Evolutionary conservation across 2,329 filamentous ascomycete species (phyloP).

Genomic region (Colletotrichum sp.): DNA sequence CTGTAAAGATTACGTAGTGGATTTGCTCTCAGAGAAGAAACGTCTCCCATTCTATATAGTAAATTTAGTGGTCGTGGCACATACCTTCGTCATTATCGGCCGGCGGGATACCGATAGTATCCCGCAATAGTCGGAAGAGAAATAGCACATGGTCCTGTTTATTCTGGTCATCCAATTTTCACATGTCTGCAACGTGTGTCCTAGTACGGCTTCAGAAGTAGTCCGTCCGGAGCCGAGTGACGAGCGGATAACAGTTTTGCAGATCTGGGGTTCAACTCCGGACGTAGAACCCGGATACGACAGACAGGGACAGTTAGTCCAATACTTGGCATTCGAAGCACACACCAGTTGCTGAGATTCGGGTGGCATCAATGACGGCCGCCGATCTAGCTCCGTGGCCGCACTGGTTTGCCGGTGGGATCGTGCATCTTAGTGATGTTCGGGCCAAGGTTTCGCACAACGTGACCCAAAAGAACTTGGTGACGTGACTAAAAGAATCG

Average conservation of each 20-base stretch:
- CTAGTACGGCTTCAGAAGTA: not conserved
- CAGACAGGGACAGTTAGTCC: not conserved
- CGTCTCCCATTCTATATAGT: not conserved
- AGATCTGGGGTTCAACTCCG: not conserved
- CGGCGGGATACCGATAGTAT: not conserved
- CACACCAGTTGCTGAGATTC: not conserved
- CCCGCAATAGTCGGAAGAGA: not conserved
- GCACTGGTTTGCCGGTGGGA: not conserved
- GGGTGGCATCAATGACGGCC: not conserved
- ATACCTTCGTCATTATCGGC: not conserved
- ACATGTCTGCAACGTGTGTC: not conserved
- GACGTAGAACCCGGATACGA: not conserved
- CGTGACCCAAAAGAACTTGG: not conserved
- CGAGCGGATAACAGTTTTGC: not conserved
- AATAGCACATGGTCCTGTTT: not conserved
- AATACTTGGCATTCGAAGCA: not conserved
- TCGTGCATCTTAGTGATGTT: not conserved
- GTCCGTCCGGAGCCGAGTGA: not conserved
- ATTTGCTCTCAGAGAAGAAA: not conserved
- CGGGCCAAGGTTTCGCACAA: not conserved
- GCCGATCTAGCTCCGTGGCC: not conserved
- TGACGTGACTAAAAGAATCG: not conserved
- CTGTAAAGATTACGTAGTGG: not conserved
- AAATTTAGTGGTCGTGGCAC: not conserved
- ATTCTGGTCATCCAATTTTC: not conserved